phyloP scores from a whole-genome alignment of 2,329 filamentous ascomycete species.

The Cordyceps tenuipes region DNA sequence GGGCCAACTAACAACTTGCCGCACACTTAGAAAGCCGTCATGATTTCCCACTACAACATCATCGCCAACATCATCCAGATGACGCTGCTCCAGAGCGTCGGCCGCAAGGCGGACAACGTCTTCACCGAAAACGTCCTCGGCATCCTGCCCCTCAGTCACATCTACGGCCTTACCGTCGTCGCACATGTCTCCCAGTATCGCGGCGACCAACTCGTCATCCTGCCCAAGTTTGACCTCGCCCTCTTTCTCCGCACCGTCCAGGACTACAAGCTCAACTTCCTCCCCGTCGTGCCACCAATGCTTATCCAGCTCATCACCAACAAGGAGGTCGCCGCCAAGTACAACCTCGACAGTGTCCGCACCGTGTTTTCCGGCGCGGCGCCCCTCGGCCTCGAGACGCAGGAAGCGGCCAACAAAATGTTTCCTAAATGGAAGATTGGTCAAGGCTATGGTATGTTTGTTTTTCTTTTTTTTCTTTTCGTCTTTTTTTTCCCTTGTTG shows the following conservation, averaged over 20 bases:
- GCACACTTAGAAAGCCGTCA: constrained; percentile 61
- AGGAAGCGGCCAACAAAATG: constrained; percentile 49
- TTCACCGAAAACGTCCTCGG: constrained; percentile 47
- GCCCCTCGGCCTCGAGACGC: constrained; percentile 62
- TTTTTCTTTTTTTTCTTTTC: neutral
- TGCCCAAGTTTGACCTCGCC: constrained; percentile 69
- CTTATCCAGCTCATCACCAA: constrained; percentile 66
- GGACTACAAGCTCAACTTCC: constrained; percentile 56
- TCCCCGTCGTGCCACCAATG: constrained; percentile 70
- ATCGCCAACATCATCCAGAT: constrained; percentile 68
- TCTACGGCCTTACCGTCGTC: constrained; percentile 68
- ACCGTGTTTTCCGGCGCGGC: constrained; percentile 65
- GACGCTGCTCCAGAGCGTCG: constrained; percentile 31
- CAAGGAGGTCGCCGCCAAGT: constrained; percentile 48
- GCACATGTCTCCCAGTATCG: constrained; percentile 57
- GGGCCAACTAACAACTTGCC: neutral
- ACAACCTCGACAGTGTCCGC: constrained; percentile 60
- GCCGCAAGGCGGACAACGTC: constrained; percentile 29
- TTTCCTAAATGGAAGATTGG: constrained; percentile 58
- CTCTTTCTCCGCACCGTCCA: constrained; percentile 56
- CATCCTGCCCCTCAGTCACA: constrained; percentile 73
- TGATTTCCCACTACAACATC: constrained; percentile 72
- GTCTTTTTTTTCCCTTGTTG: too few relatives aligned
- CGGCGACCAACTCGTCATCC: constrained; percentile 64
- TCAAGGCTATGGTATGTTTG: constrained; percentile 59